These are phyloP conservation scores for Chrysopogon serrulatus DNA, from an alignment of 176 grass and related monocot genomes.

Conservation along the genomic window DNA sequence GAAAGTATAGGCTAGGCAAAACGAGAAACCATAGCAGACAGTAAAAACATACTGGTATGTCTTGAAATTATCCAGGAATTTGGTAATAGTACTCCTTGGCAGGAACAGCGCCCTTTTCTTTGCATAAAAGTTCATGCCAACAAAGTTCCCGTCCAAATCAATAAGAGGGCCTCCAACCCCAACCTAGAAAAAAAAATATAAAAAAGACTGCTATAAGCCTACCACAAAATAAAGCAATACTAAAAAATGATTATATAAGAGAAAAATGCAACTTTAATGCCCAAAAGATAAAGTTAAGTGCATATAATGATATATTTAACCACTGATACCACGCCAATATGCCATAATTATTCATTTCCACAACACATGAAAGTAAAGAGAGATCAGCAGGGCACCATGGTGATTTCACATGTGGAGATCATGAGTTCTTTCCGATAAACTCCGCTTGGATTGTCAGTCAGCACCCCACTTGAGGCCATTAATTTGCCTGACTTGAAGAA, in stretches of 20 bases:
- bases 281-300: not conserved
- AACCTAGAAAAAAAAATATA: no score
- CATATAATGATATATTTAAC: not conserved
- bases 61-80: not conserved
- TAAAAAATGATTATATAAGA: not conserved
- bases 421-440: not conserved
- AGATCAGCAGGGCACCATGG: not conserved
- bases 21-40: not conserved
- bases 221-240: not conserved
- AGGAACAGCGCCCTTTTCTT: not conserved
- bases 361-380: not conserved
- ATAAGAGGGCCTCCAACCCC: not conserved
- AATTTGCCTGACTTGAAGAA: constrained; percentile 5
- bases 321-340: not conserved
- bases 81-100: not conserved
- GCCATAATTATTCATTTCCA: not conserved
- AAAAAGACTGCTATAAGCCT: no score
- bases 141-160: not conserved
- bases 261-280: not conserved
- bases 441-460: not conserved
- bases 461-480: not conserved
- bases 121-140: not conserved
- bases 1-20: not conserved
- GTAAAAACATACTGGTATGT: not conserved
- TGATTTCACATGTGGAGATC: not conserved